phyloP scores from a whole-genome alignment of 2,329 filamentous ascomycete species.

The Zasmidium citrigriseum region DNA sequence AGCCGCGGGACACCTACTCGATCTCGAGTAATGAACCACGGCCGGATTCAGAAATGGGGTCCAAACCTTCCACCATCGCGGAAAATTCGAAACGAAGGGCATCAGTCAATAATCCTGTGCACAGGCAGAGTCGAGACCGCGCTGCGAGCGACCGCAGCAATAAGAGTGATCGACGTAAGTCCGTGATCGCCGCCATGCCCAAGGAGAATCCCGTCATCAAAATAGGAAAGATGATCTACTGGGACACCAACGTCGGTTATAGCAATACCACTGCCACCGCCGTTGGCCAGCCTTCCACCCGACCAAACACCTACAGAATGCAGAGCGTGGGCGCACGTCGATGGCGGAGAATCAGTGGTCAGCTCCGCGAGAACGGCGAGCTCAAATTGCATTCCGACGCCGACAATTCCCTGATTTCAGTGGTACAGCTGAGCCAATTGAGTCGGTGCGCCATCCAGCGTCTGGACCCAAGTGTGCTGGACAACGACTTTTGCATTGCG shows the following conservation, averaged over 20 bases:
- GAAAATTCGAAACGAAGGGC: conserved; percentile 21
- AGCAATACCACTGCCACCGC: conserved; percentile 39
- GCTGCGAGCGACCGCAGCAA: conserved; percentile 28
- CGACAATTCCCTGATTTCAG: conserved; percentile 75
- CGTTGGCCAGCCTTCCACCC: conserved; percentile 22
- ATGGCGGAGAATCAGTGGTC: conserved; percentile 90
- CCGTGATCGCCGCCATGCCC: conserved; percentile 48
- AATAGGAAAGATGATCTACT: conserved; percentile 69
- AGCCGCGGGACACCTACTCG: conserved; percentile 43
- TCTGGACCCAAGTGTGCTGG: conserved; percentile 84
- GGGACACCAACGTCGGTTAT: conserved; percentile 69
- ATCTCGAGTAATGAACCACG: conserved; percentile 21
- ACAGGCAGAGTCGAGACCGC: conserved; percentile 23
- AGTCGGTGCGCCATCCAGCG: conserved; percentile 89
- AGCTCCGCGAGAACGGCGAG: conserved; percentile 90
- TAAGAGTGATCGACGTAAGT: conserved; percentile 44
- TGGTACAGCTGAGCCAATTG: conserved; percentile 84
- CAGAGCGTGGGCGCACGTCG: conserved; percentile 61
- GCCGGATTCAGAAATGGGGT: conserved; percentile 19
- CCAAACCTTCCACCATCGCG: conserved; percentile 18
- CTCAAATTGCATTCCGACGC: conserved; percentile 88
- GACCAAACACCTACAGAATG: conserved; percentile 55
- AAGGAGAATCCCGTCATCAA: conserved; percentile 89
- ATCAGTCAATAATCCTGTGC: conserved; percentile 23
- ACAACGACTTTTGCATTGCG: conserved; percentile 90